Base-by-base conservation (phyloP, 2,329 filamentous ascomycete genomes). In the Aspergillus sp. region DNA sequence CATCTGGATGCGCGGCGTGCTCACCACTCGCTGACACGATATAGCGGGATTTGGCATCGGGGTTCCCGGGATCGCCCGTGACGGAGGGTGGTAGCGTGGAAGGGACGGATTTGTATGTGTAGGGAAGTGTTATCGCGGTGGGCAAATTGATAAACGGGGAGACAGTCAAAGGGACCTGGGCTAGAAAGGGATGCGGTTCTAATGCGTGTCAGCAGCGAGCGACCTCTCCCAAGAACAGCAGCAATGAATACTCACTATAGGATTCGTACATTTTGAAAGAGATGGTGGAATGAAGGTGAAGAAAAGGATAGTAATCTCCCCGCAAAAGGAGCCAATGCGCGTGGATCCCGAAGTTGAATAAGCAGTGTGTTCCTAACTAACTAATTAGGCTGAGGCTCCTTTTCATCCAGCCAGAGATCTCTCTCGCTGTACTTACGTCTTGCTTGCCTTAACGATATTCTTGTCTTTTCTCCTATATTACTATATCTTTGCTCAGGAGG, bases 81-180 rank as follows among this genome's bases (percentile, higher is more conserved):
- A 82, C 77, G 1, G 87, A 86, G 1, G 82, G 82, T 0, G 93
- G 91, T 0, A 97, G 81, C 2, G 89, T 86, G 1, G 89, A 91
- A 0, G 91, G 88, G 63, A 97, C 85, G 9, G 83, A 80, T 65
- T 90, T 91, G 79, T 96, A 97, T 58, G 89, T 95, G 74, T 97
- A 97, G 20, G 93, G 91, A 6, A 98, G 82, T 0, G 90, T 95
- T 17, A 90, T 87, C 22, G 91, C 86, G 25, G 88, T 85, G 9
- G 93, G 93, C 27, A 98, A 84, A 51, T 85, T 86, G 60, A 97
- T 82, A 74, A 96, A 96, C 22, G 93, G 93, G 3, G 91, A 96
- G 41, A 97, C 90, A 44, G 90, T 94, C 47, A 98, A 75, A 25
- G 93, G 90, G 37, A 97, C 83, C 72, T 98, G 93, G 56, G 90